A percentile compares a stretch with the other conserved stretches of the same genome.
phyloP scores from a whole-genome alignment of 768 basidiomycete genomes.

The Podaxis carcinomalis region DNA sequence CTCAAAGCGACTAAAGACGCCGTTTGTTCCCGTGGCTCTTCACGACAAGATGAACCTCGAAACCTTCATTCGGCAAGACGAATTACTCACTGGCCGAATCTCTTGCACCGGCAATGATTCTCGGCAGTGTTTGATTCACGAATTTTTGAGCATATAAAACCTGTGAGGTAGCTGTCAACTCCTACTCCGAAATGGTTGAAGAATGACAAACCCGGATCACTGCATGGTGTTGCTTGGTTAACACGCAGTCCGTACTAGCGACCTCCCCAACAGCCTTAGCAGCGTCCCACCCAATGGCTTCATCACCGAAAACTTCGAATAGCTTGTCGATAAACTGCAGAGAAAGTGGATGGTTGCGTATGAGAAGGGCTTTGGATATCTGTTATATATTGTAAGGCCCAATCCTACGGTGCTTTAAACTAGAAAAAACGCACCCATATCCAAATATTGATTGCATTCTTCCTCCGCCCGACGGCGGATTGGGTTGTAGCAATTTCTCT shows the following conservation, averaged over 20 bases:
- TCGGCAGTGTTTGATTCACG: conserved; percentile 67
- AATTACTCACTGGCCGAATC: conserved; percentile 43
- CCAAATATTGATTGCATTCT: conserved; percentile 56
- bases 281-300: conserved; percentile 60
- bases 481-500: conserved; percentile 34
- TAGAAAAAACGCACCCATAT: conserved; percentile 50
- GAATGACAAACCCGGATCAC: conserved; percentile 60
- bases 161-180: conserved; percentile 30
- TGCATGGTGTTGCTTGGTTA: conserved; percentile 78
- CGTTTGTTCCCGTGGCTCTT: conserved; percentile 51
- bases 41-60: not conserved
- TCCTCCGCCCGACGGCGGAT: conserved; percentile 35
- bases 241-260: conserved; percentile 50
- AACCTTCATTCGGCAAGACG: not conserved
- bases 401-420: not conserved
- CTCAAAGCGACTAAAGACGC: conserved; percentile 83
- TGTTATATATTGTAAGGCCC: conserved; percentile 22
- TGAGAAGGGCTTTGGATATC: conserved; percentile 77
- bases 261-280: conserved; percentile 73
- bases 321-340: conserved; percentile 56
- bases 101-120: conserved; percentile 65
- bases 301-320: conserved; percentile 69
- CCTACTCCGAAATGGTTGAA: not conserved
- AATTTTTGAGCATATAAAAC: conserved; percentile 74
- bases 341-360: conserved; percentile 63